Conservation (phyloP, 2,329 filamentous ascomycete species). For the Cercospora janseana region DNA sequence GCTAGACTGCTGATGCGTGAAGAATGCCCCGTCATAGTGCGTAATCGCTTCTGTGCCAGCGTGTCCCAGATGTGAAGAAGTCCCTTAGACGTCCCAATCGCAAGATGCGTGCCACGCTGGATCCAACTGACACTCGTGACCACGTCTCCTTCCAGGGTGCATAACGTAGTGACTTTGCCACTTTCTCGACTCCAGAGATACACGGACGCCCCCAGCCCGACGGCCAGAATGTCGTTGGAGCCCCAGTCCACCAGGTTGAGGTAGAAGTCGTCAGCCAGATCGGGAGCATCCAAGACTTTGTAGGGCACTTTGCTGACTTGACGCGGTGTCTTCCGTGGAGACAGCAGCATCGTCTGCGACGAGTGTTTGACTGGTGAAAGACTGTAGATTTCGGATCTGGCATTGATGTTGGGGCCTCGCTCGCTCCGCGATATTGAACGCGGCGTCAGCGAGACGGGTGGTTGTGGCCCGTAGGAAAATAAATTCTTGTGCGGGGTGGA, state of each 20-base stretch:
- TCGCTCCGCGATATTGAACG: constrained; percentile 61
- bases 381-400: constrained; percentile 90
- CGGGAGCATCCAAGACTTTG: constrained; percentile 94
- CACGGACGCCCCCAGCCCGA: constrained; percentile 87
- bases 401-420: constrained; percentile 84
- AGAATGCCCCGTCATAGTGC: constrained; percentile 96
- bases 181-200: constrained; percentile 98
- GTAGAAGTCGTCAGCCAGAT: constrained; percentile 96
- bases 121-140: constrained; percentile 99
- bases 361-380: constrained; percentile 89
- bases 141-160: constrained; percentile 85
- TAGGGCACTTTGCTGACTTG: constrained; percentile 95
- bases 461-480: constrained; percentile 77
- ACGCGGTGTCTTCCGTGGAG: constrained; percentile 81
- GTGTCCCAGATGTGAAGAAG: constrained; percentile 98
- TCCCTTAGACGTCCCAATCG: constrained; percentile 91
- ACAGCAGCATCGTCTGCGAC: constrained; percentile 90
- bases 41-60: constrained; percentile 74
- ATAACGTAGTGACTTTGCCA: constrained; percentile 88
- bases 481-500: constrained; percentile 97
- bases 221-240: constrained; percentile 87
- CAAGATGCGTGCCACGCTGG: constrained; percentile 86
- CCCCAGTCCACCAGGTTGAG: constrained; percentile 98
- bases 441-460: constrained; percentile 83
- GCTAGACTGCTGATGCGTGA: constrained; percentile 89